A percentile compares a stretch with the other conserved stretches of the same genome.
Evolutionary conservation across 2,329 filamentous ascomycete genomes (phyloP).

Genomic region (Huntiella bhutanensis): DNA sequence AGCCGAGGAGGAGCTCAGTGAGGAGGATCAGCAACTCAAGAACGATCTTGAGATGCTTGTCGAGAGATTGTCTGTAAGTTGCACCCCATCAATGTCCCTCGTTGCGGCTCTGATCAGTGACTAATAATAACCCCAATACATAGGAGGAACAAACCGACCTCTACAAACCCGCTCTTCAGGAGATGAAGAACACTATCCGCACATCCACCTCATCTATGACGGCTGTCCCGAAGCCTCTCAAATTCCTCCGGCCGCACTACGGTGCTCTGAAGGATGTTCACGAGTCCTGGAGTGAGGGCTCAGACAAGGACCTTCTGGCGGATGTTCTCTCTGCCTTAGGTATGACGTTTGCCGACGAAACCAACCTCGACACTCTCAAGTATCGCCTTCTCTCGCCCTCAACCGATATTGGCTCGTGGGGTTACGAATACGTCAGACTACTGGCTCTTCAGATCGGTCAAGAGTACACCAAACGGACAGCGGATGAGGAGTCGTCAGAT

Average conservation of each 20-base stretch:
- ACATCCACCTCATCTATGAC: conserved; percentile 99
- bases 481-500: conserved; percentile 63
- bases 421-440: conserved; percentile 94
- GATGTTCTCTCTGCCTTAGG: conserved; percentile 94
- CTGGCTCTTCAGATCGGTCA: conserved; percentile 88
- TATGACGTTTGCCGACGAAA: conserved; percentile 97
- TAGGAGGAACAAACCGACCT: conserved; percentile 74
- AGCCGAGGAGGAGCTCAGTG: conserved; percentile 69
- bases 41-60: conserved; percentile 95
- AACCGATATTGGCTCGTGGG: conserved; percentile 89
- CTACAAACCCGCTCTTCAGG: conserved; percentile 81
- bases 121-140: not conserved
- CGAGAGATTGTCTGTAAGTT: conserved; percentile 66
- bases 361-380: conserved; percentile 87
- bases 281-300: conserved; percentile 68
- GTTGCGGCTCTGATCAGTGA: conserved; percentile 5
- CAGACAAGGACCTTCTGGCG: conserved; percentile 76
- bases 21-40: conserved; percentile 97
- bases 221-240: conserved; percentile 91
- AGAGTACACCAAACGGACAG: conserved; percentile 75
- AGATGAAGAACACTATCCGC: conserved; percentile 97
- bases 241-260: conserved; percentile 95
- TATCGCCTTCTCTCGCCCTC: conserved; percentile 80
- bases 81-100: not conserved
- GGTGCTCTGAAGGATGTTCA: conserved; percentile 73